These are phyloP conservation scores for Penicillium antarcticum DNA, from an alignment of 495 filamentous ascomycete genomes.

Conservation along the genomic window DNA sequence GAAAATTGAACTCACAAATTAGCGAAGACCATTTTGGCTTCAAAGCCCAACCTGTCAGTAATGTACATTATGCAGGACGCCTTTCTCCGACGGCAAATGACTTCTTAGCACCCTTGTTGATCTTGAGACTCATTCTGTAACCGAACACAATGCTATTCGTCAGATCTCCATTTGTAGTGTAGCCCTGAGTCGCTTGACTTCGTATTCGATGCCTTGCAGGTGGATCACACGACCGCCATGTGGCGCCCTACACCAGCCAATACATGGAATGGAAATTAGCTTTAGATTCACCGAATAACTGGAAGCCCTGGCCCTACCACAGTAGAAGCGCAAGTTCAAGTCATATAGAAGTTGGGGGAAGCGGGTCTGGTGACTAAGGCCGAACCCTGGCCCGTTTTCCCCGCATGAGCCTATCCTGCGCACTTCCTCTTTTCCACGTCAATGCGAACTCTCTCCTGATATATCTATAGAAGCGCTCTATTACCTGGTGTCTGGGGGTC, in stretches of 20 bases:
- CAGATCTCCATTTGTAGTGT: background rate
- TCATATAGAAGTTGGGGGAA: too few species aligned
- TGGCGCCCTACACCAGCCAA: slow-evolving; percentile 4
- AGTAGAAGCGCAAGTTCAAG: too few species aligned
- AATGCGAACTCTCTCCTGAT: background rate
- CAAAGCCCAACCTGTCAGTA: background rate
- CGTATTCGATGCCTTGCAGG: slow-evolving; percentile 4
- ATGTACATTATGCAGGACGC: background rate
- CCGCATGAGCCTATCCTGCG: slow-evolving; percentile 14
- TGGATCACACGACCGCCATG: slow-evolving; percentile 15
- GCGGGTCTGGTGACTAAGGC: slow-evolving; percentile 19
- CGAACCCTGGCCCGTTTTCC: slow-evolving; percentile 10
- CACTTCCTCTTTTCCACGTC: background rate
- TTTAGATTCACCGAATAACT: background rate
- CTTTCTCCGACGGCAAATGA: background rate
- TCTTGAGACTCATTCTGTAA: background rate
- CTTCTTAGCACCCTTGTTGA: background rate
- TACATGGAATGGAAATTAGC: background rate
- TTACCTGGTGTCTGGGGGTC: slow-evolving; percentile 2
- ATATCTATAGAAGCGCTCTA: slow-evolving; percentile 18
- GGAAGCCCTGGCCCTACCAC: background rate
- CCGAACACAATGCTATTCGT: background rate
- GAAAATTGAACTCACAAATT: background rate
- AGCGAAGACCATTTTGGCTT: background rate
- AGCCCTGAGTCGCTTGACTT: background rate